Percentiles rank a stretch among this genome's conserved stretches.
These are phyloP conservation scores for Phytopythium cucurbitacearum DNA, from an alignment of 352 stramenopile genomes.

Conservation along the genomic window DNA sequence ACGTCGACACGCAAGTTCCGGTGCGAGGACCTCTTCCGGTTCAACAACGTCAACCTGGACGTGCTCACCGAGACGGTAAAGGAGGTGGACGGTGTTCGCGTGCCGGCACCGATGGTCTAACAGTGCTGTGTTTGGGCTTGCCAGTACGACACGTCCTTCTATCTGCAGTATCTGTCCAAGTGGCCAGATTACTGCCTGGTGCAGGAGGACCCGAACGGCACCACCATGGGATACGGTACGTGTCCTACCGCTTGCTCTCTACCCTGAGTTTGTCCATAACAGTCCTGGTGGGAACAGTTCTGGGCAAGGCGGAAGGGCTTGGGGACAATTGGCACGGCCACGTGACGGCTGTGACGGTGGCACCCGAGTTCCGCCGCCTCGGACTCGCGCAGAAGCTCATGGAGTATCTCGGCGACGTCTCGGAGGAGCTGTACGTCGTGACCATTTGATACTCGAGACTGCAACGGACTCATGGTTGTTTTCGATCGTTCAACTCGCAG, in stretches of 20 bases:
- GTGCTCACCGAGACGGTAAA: slow-evolving; percentile 92
- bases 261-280: too few relatives aligned
- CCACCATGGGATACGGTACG: slow-evolving; percentile 93
- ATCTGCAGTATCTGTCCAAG: slow-evolving; percentile 95
- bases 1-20: slow-evolving; percentile 94
- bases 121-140: too few relatives aligned
- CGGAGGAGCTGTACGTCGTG: slow-evolving; percentile 49
- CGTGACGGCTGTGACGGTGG: slow-evolving; percentile 97
- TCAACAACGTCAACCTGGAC: slow-evolving; percentile 99
- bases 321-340: slow-evolving; percentile 96
- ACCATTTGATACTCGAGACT: not conserved
- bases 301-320: slow-evolving; percentile 95
- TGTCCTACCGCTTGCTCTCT: not conserved
- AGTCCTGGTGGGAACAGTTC: slow-evolving; percentile 47
- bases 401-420: slow-evolving; percentile 90
- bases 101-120: not conserved
- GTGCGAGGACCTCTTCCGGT: slow-evolving; percentile 96
- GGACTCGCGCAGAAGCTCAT: slow-evolving; percentile 93
- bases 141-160: slow-evolving; percentile 96
- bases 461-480: too few relatives aligned
- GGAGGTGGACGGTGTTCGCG: not conserved
- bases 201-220: slow-evolving; percentile 90
- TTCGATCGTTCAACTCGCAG: slow-evolving; percentile 12
- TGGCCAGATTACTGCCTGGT: slow-evolving; percentile 97
- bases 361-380: slow-evolving; percentile 92